phyloP scores from a whole-genome alignment of 345 rosid genomes.

The Pugionium cornutum region DNA sequence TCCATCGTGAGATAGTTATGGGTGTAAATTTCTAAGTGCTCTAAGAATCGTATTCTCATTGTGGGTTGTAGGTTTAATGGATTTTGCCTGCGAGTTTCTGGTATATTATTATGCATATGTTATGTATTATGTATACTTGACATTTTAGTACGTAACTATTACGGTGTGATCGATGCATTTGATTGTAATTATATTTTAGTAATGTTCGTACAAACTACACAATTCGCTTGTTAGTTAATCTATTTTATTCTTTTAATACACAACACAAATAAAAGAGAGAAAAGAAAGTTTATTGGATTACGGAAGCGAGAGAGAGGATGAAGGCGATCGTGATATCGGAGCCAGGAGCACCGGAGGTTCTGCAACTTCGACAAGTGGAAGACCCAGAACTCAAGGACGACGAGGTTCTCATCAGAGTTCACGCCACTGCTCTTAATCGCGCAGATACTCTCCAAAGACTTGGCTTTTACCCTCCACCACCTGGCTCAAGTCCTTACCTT shows the following conservation, averaged over 20 bases:
- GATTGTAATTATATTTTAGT: too few species aligned
- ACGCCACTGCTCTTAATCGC: slow-evolving; percentile 74
- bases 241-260: neutral
- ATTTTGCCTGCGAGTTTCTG: too few species aligned
- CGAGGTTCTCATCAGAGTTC: slow-evolving; percentile 70
- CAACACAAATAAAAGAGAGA: neutral
- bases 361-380: slow-evolving; percentile 66
- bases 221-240: too few species aligned
- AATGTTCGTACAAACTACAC: too few species aligned
- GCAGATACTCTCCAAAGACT: slow-evolving; percentile 76
- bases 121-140: too few species aligned
- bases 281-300: neutral
- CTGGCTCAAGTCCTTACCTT: slow-evolving; percentile 66
- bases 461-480: slow-evolving; percentile 75
- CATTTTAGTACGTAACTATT: too few species aligned
- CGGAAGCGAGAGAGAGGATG: slow-evolving; percentile 44
- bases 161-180: too few species aligned
- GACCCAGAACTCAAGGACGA: slow-evolving; percentile 68
- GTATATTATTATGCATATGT: too few species aligned
- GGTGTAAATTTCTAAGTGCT: too few species aligned
- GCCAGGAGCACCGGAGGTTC: slow-evolving; percentile 78
- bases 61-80: too few species aligned
- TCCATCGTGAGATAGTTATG: too few species aligned
- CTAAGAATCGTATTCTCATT: too few species aligned
- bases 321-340: slow-evolving; percentile 76